Conservation (phyloP, 2,329 filamentous ascomycete genomes). For the Chalaropsis thielavioides region DNA sequence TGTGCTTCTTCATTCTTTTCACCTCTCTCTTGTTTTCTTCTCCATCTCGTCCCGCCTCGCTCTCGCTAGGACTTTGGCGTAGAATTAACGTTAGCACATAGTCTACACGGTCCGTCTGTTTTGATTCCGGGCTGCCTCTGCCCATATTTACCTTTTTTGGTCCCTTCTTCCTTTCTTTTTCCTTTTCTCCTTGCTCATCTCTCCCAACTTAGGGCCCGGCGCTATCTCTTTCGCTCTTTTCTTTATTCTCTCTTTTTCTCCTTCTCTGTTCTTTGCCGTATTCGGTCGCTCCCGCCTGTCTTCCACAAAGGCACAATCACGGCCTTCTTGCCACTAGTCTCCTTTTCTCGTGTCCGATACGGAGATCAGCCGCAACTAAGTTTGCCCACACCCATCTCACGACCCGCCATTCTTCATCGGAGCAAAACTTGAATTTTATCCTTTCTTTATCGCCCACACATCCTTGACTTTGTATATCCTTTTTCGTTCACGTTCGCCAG, state of each 20-base stretch:
- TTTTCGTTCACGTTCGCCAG: neutral
- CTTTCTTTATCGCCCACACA: constrained; percentile 2
- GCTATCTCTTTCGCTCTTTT: neutral
- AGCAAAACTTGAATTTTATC: neutral
- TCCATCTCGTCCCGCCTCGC: neutral
- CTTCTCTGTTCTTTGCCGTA: neutral
- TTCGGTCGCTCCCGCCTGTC: neutral
- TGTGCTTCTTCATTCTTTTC: neutral
- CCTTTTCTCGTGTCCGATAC: no score
- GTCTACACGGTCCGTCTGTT: no score
- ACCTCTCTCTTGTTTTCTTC: neutral
- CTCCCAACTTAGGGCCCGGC: neutral
- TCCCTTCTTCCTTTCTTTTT: constrained; percentile 4
- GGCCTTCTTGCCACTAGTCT: no score
- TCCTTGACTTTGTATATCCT: neutral
- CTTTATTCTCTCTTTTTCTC: neutral
- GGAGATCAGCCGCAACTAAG: no score
- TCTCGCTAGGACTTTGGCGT: neutral
- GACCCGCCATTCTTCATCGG: no score
- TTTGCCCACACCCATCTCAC: no score
- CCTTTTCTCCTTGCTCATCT: neutral
- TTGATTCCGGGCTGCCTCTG: neutral
- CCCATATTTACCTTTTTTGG: neutral
- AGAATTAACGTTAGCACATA: neutral
- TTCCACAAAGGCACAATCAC: no score